These are phyloP conservation scores for Mycena crocata DNA, from an alignment of 768 basidiomycete genomes.

Conservation along the genomic window DNA sequence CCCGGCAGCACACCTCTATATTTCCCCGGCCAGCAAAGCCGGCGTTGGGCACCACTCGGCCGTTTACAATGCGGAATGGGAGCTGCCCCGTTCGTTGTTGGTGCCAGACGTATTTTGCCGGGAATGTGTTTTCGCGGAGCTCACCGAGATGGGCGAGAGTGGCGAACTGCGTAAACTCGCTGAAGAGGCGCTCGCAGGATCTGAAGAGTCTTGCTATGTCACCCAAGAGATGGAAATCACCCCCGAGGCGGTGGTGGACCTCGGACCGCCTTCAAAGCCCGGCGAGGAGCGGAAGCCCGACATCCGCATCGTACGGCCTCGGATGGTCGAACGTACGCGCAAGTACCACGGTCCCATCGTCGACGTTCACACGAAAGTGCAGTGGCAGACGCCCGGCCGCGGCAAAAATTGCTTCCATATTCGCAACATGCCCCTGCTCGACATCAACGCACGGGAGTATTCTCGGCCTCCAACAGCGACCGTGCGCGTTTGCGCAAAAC, in stretches of 20 bases:
- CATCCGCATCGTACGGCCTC: conserved; percentile 7
- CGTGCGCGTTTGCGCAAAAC: conserved; percentile 58
- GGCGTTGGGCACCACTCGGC: conserved; percentile 60
- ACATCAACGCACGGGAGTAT: neutral
- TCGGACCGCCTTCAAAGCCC: neutral
- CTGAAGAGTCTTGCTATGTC: conserved; percentile 27
- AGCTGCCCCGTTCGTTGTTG: conserved; percentile 59
- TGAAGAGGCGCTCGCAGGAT: conserved; percentile 38
- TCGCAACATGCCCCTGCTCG: neutral
- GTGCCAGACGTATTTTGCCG: conserved; percentile 49
- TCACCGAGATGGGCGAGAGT: conserved; percentile 25
- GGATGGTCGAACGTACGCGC: conserved; percentile 17
- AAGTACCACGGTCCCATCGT: conserved; percentile 42
- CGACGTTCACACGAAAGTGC: conserved; percentile 39
- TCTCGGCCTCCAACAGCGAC: conserved; percentile 49
- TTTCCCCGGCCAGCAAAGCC: conserved; percentile 48
- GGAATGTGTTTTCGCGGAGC: conserved; percentile 49
- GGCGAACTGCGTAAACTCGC: conserved; percentile 31
- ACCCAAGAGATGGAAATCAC: neutral
- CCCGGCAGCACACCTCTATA: conserved; percentile 61
- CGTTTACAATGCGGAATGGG: conserved; percentile 63
- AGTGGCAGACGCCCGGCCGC: conserved; percentile 46
- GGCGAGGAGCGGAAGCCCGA: neutral
- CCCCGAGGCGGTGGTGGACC: neutral
- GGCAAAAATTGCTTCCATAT: conserved; percentile 48